Evolutionary conservation across 108 stramenopile species (phyloP).

Genomic region (Epithemia pelagica): DNA sequence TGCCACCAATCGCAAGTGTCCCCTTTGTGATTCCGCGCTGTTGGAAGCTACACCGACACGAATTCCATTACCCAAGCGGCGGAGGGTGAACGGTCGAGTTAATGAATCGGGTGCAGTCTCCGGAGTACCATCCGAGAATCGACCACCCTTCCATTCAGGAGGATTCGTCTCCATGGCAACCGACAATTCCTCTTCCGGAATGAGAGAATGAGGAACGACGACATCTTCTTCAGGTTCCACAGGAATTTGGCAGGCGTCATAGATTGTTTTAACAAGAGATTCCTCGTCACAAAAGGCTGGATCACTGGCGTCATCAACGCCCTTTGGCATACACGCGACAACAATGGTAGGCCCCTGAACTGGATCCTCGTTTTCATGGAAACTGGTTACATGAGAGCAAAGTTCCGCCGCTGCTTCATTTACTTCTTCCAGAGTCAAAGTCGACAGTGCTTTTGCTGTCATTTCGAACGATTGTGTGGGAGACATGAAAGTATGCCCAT

Average conservation of each 20-base stretch:
- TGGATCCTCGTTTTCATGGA: slow-evolving; percentile 58
- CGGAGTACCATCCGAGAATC: slow-evolving; percentile 85
- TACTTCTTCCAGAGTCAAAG: slow-evolving; percentile 90
- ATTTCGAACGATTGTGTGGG: slow-evolving; percentile 84
- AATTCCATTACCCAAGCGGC: slow-evolving; percentile 79
- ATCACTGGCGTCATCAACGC: slow-evolving; percentile 26
- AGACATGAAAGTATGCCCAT: slow-evolving; percentile 96
- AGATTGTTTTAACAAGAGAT: slow-evolving; percentile 56
- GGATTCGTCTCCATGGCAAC: slow-evolving; percentile 51
- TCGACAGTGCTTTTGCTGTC: slow-evolving; percentile 80
- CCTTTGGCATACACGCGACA: slow-evolving; percentile 79
- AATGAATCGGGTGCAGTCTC: slow-evolving; percentile 74
- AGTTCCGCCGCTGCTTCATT: slow-evolving; percentile 87
- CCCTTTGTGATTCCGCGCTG: slow-evolving; percentile 83
- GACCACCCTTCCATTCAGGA: slow-evolving; percentile 67
- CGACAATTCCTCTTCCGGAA: slow-evolving; percentile 62
- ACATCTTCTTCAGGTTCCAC: slow-evolving; percentile 84
- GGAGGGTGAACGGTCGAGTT: slow-evolving; percentile 81
- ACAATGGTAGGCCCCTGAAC: slow-evolving; percentile 65
- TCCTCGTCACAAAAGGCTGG: slow-evolving; percentile 63
- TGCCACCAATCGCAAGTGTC: slow-evolving; percentile 82
- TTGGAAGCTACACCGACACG: slow-evolving; percentile 77
- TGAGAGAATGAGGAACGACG: slow-evolving; percentile 74
- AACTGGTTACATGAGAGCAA: slow-evolving; percentile 84
- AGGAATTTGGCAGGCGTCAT: slow-evolving; percentile 69